These are phyloP conservation scores for Gossypium gossypioides DNA, from an alignment of 441 rosid species.

Conservation along the genomic window DNA sequence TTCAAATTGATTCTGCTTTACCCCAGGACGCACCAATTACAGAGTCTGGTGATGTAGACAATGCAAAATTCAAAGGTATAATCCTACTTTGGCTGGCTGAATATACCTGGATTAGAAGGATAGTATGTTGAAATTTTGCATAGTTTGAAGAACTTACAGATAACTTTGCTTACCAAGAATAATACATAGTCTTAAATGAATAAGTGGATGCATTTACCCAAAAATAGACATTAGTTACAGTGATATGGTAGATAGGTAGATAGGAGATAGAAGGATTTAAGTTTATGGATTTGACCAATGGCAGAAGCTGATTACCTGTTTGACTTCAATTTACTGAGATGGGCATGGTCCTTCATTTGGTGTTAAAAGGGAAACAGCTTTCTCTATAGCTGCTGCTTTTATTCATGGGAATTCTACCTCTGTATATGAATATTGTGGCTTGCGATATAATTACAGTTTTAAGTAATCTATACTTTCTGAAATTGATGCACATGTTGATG, in stretches of 20 bases:
- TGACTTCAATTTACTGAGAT: neutral
- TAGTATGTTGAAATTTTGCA: neutral
- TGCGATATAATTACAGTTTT: neutral
- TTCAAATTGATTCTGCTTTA: conserved; percentile 15
- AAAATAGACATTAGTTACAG: neutral
- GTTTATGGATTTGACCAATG: neutral
- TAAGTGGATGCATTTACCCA: neutral
- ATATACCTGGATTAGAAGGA: neutral
- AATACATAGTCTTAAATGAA: neutral
- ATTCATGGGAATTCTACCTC: neutral
- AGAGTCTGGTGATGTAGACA: conserved; percentile 77
- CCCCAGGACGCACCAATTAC: conserved; percentile 87
- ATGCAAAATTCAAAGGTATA: conserved; percentile 64
- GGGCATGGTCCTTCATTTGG: neutral
- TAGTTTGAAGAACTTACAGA: neutral
- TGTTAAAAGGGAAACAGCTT: neutral
- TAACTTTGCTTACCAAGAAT: neutral
- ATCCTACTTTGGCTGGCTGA: conserved; percentile 10
- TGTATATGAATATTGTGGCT: neutral
- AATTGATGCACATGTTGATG: neutral
- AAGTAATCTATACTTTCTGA: neutral
- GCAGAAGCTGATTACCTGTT: neutral
- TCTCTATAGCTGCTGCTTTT: conserved; percentile 2
- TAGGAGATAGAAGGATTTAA: neutral
- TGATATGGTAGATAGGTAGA: neutral